Evolutionary conservation across 768 basidiomycete species (phyloP).

Genomic region (Phanerochaete sordida): DNA sequence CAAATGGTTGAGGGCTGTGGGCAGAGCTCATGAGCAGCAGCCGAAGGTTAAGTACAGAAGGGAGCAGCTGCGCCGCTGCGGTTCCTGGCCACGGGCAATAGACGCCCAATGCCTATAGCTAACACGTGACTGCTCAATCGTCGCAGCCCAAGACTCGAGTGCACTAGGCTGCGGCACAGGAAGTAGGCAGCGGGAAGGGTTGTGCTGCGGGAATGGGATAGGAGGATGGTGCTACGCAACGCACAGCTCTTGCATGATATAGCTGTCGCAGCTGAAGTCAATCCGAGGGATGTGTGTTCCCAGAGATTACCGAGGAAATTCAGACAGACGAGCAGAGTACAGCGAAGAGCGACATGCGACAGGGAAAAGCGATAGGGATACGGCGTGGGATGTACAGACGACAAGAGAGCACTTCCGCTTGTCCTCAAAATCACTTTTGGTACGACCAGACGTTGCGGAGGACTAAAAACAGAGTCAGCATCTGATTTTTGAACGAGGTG

Average conservation of each 20-base stretch:
- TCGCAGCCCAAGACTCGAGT: not conserved
- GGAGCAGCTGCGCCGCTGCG: constrained; percentile 9
- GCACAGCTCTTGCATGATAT: not conserved
- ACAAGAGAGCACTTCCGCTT: constrained; percentile 16
- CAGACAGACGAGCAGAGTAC: constrained; percentile 10
- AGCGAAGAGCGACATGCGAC: constrained; percentile 5
- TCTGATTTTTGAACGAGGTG: not conserved
- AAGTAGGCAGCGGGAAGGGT: too few species aligned
- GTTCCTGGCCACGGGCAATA: not conserved
- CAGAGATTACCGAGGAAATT: constrained; percentile 1
- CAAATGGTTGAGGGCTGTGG: constrained; percentile 15
- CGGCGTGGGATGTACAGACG: constrained; percentile 14
- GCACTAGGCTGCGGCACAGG: too few species aligned
- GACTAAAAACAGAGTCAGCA: constrained; percentile 44
- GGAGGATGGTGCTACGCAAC: not conserved
- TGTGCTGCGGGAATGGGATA: too few species aligned
- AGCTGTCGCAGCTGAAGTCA: not conserved
- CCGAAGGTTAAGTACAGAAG: not conserved
- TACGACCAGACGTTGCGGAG: constrained; percentile 96
- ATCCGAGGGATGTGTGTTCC: not conserved
- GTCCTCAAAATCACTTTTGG: constrained; percentile 66
- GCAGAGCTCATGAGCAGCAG: constrained; percentile 8
- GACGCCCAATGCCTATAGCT: not conserved
- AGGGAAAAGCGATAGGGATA: constrained; percentile 9
- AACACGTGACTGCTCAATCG: not conserved